Conservation (phyloP, 2,329 filamentous ascomycete species). For the Didymella pinodella region DNA sequence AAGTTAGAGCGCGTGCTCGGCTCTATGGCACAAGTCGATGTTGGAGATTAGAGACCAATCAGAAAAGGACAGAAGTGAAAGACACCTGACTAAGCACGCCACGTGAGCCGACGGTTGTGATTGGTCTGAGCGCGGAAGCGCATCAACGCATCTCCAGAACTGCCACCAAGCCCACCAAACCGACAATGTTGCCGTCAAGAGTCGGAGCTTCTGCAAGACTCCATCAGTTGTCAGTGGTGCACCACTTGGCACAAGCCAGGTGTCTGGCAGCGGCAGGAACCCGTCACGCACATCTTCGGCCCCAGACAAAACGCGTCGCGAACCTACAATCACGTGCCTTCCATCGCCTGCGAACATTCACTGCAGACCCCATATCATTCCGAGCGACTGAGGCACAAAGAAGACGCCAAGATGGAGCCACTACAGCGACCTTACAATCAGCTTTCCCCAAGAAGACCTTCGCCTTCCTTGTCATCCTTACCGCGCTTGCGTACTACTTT, state of each 20-base stretch:
- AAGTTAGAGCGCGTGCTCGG: background rate
- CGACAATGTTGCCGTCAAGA: conserved; percentile 15
- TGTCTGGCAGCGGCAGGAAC: background rate
- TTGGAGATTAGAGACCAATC: background rate
- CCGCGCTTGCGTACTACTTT: conserved; percentile 35
- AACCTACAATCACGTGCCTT: conserved; percentile 15
- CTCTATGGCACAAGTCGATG: background rate
- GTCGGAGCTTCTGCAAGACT: background rate
- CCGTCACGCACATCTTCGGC: conserved; percentile 1
- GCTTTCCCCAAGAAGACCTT: conserved; percentile 47
- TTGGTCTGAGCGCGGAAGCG: conserved; percentile 8
- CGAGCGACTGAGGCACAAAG: background rate
- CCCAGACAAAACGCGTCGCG: conserved; percentile 15
- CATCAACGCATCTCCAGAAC: conserved; percentile 1
- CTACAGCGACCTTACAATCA: conserved; percentile 30
- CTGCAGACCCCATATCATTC: background rate
- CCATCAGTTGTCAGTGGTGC: background rate
- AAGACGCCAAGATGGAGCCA: background rate
- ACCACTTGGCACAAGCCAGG: background rate
- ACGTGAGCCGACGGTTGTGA: conserved; percentile 6
- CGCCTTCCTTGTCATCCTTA: conserved; percentile 33
- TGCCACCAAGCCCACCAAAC: conserved; percentile 2
- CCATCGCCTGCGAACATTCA: background rate
- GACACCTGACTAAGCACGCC: conserved; percentile 5
- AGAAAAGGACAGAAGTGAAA: background rate